phyloP scores from a whole-genome alignment of 106 monocot species.

The Gastrodia elata region DNA sequence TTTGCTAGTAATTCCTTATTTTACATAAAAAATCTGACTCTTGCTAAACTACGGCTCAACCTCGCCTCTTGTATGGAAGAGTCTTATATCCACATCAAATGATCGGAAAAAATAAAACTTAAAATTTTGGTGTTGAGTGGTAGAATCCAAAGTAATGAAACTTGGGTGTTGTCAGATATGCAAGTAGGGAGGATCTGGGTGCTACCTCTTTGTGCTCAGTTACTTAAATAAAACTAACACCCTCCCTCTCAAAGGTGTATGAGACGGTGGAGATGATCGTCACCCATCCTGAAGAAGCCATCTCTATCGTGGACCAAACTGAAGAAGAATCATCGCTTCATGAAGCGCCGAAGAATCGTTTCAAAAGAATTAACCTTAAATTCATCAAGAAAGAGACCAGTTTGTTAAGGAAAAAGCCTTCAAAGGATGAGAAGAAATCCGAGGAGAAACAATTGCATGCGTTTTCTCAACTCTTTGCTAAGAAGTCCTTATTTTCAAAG shows the following conservation, averaged over 20 bases:
- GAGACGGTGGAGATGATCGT: conserved; percentile 65
- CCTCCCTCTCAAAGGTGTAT: conserved; percentile 46
- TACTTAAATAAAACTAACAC: neutral
- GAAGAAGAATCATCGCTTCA: conserved; percentile 27
- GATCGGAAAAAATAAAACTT: too few species aligned
- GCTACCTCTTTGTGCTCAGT: too few species aligned
- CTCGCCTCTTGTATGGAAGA: too few species aligned
- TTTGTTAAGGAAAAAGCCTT: conserved; percentile 14
- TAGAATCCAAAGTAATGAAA: too few species aligned
- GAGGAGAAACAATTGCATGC: conserved; percentile 32
- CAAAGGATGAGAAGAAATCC: conserved; percentile 51
- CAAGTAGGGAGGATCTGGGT: too few species aligned
- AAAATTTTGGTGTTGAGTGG: too few species aligned
- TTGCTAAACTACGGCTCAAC: too few species aligned
- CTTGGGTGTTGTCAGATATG: too few species aligned
- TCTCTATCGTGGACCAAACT: conserved; percentile 25
- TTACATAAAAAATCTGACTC: too few species aligned
- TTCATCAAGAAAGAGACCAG: conserved; percentile 49
- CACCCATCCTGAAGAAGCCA: conserved; percentile 52
- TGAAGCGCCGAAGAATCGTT: conserved; percentile 33
- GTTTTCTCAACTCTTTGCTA: conserved; percentile 57
- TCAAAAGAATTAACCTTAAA: conserved; percentile 50
- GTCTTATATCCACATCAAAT: too few species aligned
- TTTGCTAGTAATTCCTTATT: too few species aligned
- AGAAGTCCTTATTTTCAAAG: conserved; percentile 54